phyloP scores from a whole-genome alignment of 169 alveolate genomes.

The Perkinsus olseni region DNA sequence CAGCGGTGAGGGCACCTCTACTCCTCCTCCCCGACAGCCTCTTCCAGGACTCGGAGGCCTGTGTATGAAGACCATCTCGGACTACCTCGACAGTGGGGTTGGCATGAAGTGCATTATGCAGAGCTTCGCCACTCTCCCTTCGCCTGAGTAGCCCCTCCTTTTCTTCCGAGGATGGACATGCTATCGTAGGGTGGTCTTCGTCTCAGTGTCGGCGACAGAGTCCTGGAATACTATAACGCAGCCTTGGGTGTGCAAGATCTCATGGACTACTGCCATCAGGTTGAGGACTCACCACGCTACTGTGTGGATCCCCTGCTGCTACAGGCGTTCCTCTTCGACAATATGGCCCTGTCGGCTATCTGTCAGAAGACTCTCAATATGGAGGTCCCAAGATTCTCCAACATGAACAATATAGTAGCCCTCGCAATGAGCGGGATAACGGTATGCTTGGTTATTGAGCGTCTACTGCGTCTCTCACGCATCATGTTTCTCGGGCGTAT shows the following conservation, averaged over 20 bases:
- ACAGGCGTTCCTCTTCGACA: slow-evolving; percentile 8
- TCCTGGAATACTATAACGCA: background rate
- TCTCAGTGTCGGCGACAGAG: background rate
- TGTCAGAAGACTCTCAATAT: background rate
- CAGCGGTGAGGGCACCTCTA: background rate
- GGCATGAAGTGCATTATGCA: slow-evolving; percentile 1
- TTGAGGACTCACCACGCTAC: background rate
- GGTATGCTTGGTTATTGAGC: no score
- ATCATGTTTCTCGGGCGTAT: no score
- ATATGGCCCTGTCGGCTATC: background rate
- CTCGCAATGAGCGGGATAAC: slow-evolving; percentile 7
- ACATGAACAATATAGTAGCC: slow-evolving; percentile 2
- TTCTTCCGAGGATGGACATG: no score
- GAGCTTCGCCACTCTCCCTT: slow-evolving; percentile 6
- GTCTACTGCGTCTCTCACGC: no score
- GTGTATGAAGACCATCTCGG: background rate
- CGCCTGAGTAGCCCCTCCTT: background rate
- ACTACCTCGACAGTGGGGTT: background rate
- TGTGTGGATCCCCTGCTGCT: background rate
- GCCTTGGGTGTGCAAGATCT: background rate
- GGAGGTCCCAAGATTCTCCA: background rate
- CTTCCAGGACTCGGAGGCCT: background rate
- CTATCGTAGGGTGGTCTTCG: background rate
- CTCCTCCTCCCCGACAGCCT: no score
- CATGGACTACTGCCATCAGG: slow-evolving; percentile 12